Conservation (phyloP, 2,329 filamentous ascomycete species). For the Pochonia chlamydosporia region DNA sequence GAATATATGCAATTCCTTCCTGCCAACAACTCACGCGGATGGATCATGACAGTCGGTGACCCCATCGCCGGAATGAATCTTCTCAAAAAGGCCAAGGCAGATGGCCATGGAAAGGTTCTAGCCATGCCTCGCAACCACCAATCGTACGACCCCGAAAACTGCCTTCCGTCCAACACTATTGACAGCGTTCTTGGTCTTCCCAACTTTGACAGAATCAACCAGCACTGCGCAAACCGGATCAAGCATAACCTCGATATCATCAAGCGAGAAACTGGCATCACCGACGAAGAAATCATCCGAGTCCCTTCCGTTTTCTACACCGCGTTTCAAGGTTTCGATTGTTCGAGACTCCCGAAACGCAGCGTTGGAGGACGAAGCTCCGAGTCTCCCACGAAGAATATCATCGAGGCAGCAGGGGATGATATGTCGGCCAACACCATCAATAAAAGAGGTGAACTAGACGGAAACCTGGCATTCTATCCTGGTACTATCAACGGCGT, state of each 20-base stretch:
- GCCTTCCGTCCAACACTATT: slow-evolving; percentile 12
- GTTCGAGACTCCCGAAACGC: background rate
- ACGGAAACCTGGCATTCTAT: slow-evolving; percentile 7
- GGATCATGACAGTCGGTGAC: slow-evolving; percentile 18
- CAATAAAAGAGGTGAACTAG: background rate
- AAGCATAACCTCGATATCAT: slow-evolving; percentile 16
- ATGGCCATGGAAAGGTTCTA: slow-evolving; percentile 12
- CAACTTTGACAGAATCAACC: slow-evolving; percentile 10
- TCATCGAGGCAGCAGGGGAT: background rate
- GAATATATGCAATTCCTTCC: slow-evolving; percentile 25
- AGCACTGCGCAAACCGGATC: slow-evolving; percentile 12
- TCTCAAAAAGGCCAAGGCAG: slow-evolving; percentile 10
- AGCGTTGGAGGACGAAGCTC: background rate
- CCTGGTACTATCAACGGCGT: slow-evolving; percentile 17
- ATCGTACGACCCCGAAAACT: slow-evolving; percentile 4
- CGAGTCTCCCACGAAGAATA: too few relatives aligned
- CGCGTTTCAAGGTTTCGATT: background rate
- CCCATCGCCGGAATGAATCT: slow-evolving; percentile 14
- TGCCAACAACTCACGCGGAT: slow-evolving; percentile 17
- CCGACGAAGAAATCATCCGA: slow-evolving; percentile 13
- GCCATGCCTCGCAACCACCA: slow-evolving; percentile 14
- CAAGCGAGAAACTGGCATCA: slow-evolving; percentile 18
- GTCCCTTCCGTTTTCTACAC: background rate
- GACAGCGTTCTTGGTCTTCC: slow-evolving; percentile 11
- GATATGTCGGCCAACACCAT: too few relatives aligned